phyloP scores from a whole-genome alignment of 768 basidiomycete species.

The Leccinum longicurvipes region DNA sequence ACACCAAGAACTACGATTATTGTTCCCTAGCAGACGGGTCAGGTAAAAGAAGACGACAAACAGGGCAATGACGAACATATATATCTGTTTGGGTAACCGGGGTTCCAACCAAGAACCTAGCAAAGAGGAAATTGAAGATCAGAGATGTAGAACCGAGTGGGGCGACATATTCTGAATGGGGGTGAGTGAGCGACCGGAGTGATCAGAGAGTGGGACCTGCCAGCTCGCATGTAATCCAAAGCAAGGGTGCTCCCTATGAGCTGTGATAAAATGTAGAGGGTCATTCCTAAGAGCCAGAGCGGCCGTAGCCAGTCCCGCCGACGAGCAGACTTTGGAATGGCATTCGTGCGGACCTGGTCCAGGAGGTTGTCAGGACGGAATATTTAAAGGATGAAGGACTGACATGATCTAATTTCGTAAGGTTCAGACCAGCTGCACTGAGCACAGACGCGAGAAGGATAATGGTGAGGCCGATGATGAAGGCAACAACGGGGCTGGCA shows the following conservation, averaged over 20 bases:
- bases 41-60: not conserved
- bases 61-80: slow-evolving; percentile 47
- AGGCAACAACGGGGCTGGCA: slow-evolving; percentile 61
- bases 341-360: slow-evolving; percentile 64
- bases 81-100: slow-evolving; percentile 84
- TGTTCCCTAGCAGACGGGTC: slow-evolving; percentile 57
- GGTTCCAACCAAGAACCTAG: slow-evolving; percentile 81
- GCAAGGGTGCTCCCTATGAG: slow-evolving; percentile 85
- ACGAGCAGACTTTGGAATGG: slow-evolving; percentile 72
- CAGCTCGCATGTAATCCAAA: slow-evolving; percentile 84
- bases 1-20: slow-evolving; percentile 80
- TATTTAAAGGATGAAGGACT: slow-evolving; percentile 24
- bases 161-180: slow-evolving; percentile 80
- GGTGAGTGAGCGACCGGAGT: slow-evolving; percentile 11
- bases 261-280: slow-evolving; percentile 90
- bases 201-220: slow-evolving; percentile 33
- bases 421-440: slow-evolving; percentile 89
- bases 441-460: slow-evolving; percentile 81
- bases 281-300: slow-evolving; percentile 88
- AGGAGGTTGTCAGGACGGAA: not conserved
- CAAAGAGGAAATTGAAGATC: slow-evolving; percentile 96
- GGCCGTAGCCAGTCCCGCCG: slow-evolving; percentile 78
- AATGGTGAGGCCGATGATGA: slow-evolving; percentile 84
- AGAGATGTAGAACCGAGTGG: slow-evolving; percentile 91
- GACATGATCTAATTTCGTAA: slow-evolving; percentile 92